Conservation (phyloP, 495 filamentous ascomycete genomes). For the Thozetella sp. region DNA sequence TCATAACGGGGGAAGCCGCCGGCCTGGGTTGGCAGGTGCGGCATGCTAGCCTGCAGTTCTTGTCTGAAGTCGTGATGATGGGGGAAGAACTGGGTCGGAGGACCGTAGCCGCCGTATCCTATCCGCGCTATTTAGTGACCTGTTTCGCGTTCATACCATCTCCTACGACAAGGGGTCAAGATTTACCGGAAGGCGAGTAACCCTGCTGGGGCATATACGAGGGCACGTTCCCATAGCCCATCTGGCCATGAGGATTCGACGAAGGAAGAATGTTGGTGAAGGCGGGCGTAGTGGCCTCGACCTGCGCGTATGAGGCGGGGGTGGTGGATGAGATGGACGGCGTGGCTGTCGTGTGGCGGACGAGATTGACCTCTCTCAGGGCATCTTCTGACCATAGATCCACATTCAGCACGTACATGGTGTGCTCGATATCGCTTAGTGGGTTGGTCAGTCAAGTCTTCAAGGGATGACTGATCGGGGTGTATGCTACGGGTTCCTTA, state of each 20-base stretch:
- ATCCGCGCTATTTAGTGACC: neutral
- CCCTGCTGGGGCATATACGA: neutral
- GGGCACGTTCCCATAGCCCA: slow-evolving; percentile 7
- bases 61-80: neutral
- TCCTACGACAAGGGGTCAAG: neutral
- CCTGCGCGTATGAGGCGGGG: slow-evolving; percentile 28
- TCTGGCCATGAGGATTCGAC: slow-evolving; percentile 23
- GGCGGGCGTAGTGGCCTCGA: slow-evolving; percentile 30
- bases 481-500: too few relatives aligned
- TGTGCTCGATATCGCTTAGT: slow-evolving; percentile 67
- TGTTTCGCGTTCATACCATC: neutral
- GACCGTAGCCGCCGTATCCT: slow-evolving; percentile 4
- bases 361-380: slow-evolving; percentile 88
- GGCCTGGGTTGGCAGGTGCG: slow-evolving; percentile 28
- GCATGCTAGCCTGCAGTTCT: slow-evolving; percentile 18
- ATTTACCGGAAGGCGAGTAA: neutral
- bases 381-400: slow-evolving; percentile 90
- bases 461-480: neutral
- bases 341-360: slow-evolving; percentile 83
- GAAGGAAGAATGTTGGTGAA: slow-evolving; percentile 30
- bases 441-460: neutral
- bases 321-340: slow-evolving; percentile 84
- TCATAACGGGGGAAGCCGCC: slow-evolving; percentile 7
- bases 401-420: slow-evolving; percentile 90
- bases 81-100: slow-evolving; percentile 7